phyloP scores from a whole-genome alignment of 2,329 filamentous ascomycete species.

The Teratosphaeria epicoccoides region DNA sequence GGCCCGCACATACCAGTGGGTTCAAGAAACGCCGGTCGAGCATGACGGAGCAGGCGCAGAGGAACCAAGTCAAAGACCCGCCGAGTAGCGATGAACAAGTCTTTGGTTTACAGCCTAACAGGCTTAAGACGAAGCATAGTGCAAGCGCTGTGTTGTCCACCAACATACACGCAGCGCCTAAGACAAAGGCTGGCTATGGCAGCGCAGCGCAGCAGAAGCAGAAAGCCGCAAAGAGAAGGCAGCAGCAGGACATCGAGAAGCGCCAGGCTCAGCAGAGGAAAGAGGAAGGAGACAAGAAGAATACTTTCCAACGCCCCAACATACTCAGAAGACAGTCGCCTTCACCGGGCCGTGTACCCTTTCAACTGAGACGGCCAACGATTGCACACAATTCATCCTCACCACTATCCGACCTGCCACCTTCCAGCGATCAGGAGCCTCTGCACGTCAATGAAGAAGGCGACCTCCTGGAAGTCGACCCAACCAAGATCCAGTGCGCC shows the following conservation, averaged over 20 bases:
- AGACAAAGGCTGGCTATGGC: background rate
- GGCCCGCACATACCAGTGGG: constrained; percentile 3
- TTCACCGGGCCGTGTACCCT: background rate
- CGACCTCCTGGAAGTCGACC: constrained; percentile 6
- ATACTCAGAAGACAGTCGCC: background rate
- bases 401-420: background rate
- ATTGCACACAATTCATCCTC: background rate
- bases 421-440: background rate
- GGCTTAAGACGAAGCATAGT: constrained; percentile 6
- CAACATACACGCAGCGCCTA: constrained; percentile 8
- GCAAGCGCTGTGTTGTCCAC: background rate
- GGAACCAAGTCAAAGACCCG: background rate
- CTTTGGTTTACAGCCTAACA: constrained; percentile 9
- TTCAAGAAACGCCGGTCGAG: background rate
- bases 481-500: constrained; percentile 11
- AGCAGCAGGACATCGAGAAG: background rate
- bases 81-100: constrained; percentile 8
- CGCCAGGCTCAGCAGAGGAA: background rate
- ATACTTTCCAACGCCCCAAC: background rate
- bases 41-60: background rate
- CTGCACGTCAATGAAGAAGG: constrained; percentile 4
- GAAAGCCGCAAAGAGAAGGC: constrained; percentile 1
- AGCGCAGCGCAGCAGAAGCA: background rate
- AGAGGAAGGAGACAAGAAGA: constrained; percentile 1
- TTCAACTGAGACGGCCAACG: background rate